Evolutionary conservation across 2,329 filamentous ascomycete species (phyloP).

Genomic region (Capronia epimyces): DNA sequence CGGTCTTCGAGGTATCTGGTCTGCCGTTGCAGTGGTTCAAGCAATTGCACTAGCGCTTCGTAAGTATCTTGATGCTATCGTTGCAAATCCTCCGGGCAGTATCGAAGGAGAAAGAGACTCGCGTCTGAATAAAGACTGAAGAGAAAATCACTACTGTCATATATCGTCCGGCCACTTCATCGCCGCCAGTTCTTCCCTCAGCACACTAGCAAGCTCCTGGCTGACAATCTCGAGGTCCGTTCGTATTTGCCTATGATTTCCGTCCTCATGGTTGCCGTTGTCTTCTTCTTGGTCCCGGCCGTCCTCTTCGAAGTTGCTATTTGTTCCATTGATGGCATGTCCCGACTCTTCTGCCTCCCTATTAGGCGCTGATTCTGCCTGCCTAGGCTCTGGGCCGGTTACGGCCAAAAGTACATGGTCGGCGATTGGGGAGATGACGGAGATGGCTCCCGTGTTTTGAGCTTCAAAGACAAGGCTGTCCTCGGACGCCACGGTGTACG

Average conservation of each 20-base stretch:
- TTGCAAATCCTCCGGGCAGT: background rate
- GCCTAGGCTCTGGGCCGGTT: slow-evolving; percentile 24
- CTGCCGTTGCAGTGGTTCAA: too few species aligned
- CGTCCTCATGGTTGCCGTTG: slow-evolving; percentile 7
- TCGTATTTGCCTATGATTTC: slow-evolving; percentile 18
- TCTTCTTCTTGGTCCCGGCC: background rate
- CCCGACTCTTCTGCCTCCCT: background rate
- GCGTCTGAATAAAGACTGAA: background rate
- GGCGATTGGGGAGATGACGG: slow-evolving; percentile 27
- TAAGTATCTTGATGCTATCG: too few species aligned
- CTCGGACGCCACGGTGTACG: slow-evolving; percentile 28
- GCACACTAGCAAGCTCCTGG: slow-evolving; percentile 22
- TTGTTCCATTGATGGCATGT: background rate
- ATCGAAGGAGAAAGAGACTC: background rate
- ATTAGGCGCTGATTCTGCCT: background rate
- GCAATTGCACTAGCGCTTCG: too few species aligned
- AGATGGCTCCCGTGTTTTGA: slow-evolving; percentile 25
- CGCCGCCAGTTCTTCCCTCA: slow-evolving; percentile 24
- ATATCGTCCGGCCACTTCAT: slow-evolving; percentile 29
- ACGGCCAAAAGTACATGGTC: slow-evolving; percentile 28
- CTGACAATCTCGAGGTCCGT: slow-evolving; percentile 26
- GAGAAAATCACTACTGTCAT: slow-evolving; percentile 10
- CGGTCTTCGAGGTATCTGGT: too few species aligned
- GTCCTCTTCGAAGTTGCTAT: slow-evolving; percentile 3
- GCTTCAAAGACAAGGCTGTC: slow-evolving; percentile 29